These are phyloP conservation scores for Ajuga chamaepitys DNA, from an alignment of 257 asterid species.

Conservation along the genomic window DNA sequence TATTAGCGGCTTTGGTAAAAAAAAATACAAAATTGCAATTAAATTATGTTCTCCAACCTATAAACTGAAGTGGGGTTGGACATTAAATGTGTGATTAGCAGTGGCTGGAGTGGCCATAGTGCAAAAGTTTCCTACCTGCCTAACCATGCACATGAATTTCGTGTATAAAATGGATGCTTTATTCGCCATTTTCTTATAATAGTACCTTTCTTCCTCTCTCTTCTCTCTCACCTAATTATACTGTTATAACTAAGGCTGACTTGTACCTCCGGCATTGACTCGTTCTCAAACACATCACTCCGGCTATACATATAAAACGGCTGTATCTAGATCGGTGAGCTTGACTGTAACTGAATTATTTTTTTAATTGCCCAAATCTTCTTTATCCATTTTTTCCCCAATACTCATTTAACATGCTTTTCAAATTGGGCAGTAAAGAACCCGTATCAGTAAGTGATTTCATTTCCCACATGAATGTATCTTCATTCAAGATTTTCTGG, in stretches of 20 bases:
- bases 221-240: conserved; percentile 13
- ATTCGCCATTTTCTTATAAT: background rate
- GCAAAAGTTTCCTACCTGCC: conserved; percentile 12
- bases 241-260: conserved; percentile 40
- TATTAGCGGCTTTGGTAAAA: no score
- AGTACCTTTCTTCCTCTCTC: conserved; percentile 21
- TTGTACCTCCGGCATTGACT: conserved; percentile 65
- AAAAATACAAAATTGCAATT: background rate
- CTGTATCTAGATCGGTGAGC: conserved; percentile 53
- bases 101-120: background rate
- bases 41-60: background rate
- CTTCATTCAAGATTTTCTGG: conserved; percentile 25
- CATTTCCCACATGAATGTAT: conserved; percentile 24
- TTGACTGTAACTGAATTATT: conserved; percentile 19
- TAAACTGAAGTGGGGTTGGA: background rate
- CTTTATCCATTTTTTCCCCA: background rate
- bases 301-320: conserved; percentile 32
- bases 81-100: conserved; percentile 17
- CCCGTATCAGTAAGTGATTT: conserved; percentile 33
- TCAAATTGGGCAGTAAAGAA: conserved; percentile 14
- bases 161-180: conserved; percentile 11
- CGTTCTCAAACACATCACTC: conserved; percentile 24
- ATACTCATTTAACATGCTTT: conserved; percentile 17
- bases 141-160: conserved; percentile 16
- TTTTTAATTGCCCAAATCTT: background rate